A percentile compares a stretch with the other conserved stretches of the same genome.
These are phyloP conservation scores for Cyberlindnera mycetangii DNA, from an alignment of 805 yeast genomes.

Conservation along the genomic window DNA sequence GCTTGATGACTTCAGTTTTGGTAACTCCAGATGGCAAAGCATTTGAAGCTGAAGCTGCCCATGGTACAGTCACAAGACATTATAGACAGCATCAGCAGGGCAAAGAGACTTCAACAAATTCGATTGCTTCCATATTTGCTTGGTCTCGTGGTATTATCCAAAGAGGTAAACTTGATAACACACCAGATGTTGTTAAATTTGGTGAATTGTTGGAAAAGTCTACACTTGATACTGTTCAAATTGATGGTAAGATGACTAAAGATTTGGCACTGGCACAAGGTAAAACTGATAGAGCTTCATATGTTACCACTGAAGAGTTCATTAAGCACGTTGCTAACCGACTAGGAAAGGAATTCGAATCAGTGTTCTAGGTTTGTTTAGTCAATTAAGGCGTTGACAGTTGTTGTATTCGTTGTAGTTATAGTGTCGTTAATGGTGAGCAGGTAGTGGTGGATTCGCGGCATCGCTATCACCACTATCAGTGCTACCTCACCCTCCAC, in stretches of 20 bases:
- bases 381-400: too few species aligned
- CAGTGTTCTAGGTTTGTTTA: slow-evolving; percentile 8
- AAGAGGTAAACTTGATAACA: slow-evolving; percentile 84
- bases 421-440: neutral
- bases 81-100: slow-evolving; percentile 95
- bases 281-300: slow-evolving; percentile 73
- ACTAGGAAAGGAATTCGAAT: slow-evolving; percentile 32
- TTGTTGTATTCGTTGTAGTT: neutral
- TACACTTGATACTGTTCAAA: slow-evolving; percentile 78
- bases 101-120: slow-evolving; percentile 94
- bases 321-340: slow-evolving; percentile 76
- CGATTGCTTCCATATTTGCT: slow-evolving; percentile 95
- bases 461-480: too few species aligned
- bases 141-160: slow-evolving; percentile 94
- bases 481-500: too few species aligned
- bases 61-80: slow-evolving; percentile 97
- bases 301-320: slow-evolving; percentile 91
- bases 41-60: slow-evolving; percentile 97
- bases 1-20: slow-evolving; percentile 95
- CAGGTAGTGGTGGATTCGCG: too few species aligned
- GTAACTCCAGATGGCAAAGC: slow-evolving; percentile 96
- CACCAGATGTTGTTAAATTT: slow-evolving; percentile 81
- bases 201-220: slow-evolving; percentile 80
- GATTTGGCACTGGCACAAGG: slow-evolving; percentile 91
- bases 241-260: slow-evolving; percentile 91